phyloP scores from a whole-genome alignment of 2,329 filamentous ascomycete genomes.

The Penicillium sp. region DNA sequence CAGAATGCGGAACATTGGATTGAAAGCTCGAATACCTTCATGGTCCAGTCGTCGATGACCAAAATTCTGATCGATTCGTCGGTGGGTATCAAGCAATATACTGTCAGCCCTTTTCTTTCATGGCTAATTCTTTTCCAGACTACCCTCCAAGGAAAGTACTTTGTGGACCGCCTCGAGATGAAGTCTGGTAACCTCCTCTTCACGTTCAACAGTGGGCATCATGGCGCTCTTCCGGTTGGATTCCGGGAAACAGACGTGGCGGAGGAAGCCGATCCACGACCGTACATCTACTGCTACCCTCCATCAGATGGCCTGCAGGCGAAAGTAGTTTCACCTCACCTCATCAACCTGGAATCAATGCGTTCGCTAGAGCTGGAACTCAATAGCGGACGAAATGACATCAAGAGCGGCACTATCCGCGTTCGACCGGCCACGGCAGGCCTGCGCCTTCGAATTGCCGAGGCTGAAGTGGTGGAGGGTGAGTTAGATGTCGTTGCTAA shows the following conservation, averaged over 20 bases:
- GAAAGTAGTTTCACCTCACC: slow-evolving; percentile 62
- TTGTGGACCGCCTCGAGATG: slow-evolving; percentile 69
- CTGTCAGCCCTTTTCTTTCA: not conserved
- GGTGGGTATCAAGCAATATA: slow-evolving; percentile 35
- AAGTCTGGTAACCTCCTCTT: slow-evolving; percentile 42
- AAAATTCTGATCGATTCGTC: slow-evolving; percentile 51
- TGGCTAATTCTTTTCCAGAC: slow-evolving; percentile 23
- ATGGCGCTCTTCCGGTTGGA: slow-evolving; percentile 33
- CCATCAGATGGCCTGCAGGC: slow-evolving; percentile 66
- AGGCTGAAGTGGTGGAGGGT: slow-evolving; percentile 47
- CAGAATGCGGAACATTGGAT: slow-evolving; percentile 67
- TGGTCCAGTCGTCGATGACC: slow-evolving; percentile 56
- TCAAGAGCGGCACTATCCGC: slow-evolving; percentile 49
- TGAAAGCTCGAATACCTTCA: slow-evolving; percentile 47
- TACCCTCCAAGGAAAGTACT: slow-evolving; percentile 64
- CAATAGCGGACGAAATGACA: slow-evolving; percentile 69
- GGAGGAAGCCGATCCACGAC: slow-evolving; percentile 49
- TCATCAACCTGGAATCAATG: slow-evolving; percentile 75
- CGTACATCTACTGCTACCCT: slow-evolving; percentile 71
- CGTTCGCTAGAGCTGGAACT: slow-evolving; percentile 74
- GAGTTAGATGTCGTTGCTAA: slow-evolving; percentile 43
- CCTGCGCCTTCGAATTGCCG: slow-evolving; percentile 55
- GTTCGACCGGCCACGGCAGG: slow-evolving; percentile 61
- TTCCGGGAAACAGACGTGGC: slow-evolving; percentile 36
- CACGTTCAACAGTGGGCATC: slow-evolving; percentile 28